A percentile compares a stretch with the other conserved stretches of the same genome.
phyloP scores from a whole-genome alignment of 1,284 basidiomycete genomes.

The Boletus semigastroideus region DNA sequence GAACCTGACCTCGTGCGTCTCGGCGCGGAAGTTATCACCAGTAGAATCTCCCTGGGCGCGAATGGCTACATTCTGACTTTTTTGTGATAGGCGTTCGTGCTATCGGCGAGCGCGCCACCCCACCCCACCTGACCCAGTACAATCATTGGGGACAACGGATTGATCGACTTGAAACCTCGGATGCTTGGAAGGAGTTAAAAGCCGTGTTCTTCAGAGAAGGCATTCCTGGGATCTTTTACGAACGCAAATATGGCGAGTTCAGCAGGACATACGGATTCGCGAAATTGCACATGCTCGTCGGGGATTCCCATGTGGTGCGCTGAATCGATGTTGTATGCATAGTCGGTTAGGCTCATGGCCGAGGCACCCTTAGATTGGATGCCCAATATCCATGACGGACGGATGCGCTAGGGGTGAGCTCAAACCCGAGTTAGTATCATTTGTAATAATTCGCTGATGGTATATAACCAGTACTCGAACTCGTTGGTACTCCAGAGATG shows the following conservation, averaged over 20 bases:
- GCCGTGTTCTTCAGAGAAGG: conserved; percentile 72
- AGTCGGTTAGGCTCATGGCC: not conserved
- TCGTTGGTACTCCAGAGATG: conserved; percentile 59
- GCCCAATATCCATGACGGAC: conserved; percentile 78
- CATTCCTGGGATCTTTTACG: conserved; percentile 61
- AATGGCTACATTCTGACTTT: not conserved
- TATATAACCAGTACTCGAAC: conserved; percentile 52
- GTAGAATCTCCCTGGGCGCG: conserved; percentile 30
- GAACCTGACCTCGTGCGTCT: conserved; percentile 54
- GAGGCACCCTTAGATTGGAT: conserved; percentile 50
- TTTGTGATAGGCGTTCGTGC: conserved; percentile 45
- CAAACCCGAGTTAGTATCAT: conserved; percentile 6
- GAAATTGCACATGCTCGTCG: conserved; percentile 60
- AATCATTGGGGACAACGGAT: conserved; percentile 68
- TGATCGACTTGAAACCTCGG: conserved; percentile 64
- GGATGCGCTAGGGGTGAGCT: conserved; percentile 65
- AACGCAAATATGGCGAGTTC: conserved; percentile 54
- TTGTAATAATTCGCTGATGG: not conserved
- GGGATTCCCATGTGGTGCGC: conserved; percentile 60
- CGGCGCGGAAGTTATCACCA: conserved; percentile 52
- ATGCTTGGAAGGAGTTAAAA: conserved; percentile 73
- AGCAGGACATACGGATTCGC: conserved; percentile 63
- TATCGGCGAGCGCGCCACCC: conserved; percentile 42
- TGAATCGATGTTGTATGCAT: not conserved
- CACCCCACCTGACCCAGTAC: conserved; percentile 61